Evolutionary conservation across 257 asterid genomes (phyloP).

Genomic region (Paraleonurus japonicus): DNA sequence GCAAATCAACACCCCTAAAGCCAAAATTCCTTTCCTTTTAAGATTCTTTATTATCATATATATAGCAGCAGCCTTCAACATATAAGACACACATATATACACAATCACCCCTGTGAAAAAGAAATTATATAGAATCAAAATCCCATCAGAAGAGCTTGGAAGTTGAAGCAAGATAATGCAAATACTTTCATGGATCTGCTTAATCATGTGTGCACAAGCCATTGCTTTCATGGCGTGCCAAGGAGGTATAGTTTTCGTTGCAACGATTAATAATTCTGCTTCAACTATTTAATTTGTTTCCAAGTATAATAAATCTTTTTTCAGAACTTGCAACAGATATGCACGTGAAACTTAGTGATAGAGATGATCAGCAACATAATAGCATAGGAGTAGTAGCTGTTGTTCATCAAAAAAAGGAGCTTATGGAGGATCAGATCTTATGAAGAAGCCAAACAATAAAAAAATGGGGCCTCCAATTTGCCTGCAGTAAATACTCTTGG

Average conservation of each 20-base stretch:
- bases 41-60: conserved; percentile 1
- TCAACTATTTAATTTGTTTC: background rate
- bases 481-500: background rate
- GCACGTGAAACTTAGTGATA: background rate
- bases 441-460: background rate
- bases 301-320: background rate
- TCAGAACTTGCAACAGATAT: background rate
- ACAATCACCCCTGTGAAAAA: background rate
- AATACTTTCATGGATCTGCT: conserved; percentile 20
- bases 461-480: conserved; percentile 16
- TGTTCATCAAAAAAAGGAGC: conserved; percentile 22
- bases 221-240: conserved; percentile 10
- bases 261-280: background rate
- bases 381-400: conserved; percentile 3
- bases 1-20: background rate
- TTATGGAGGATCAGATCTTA: conserved; percentile 23
- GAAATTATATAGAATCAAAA: background rate
- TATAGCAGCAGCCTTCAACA: conserved; percentile 14
- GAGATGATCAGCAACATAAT: background rate
- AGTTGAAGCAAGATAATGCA: conserved; percentile 24
- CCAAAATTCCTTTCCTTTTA: conserved; percentile 9
- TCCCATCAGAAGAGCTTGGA: conserved; percentile 8
- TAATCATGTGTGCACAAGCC: conserved; percentile 11
- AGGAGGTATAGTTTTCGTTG: conserved; percentile 16
- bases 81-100: background rate